Evolutionary conservation across 2,329 filamentous ascomycete species (phyloP), one percentile per base, ranked within the genome.

Genomic region (Scedosporium aurantiacum): DNA sequence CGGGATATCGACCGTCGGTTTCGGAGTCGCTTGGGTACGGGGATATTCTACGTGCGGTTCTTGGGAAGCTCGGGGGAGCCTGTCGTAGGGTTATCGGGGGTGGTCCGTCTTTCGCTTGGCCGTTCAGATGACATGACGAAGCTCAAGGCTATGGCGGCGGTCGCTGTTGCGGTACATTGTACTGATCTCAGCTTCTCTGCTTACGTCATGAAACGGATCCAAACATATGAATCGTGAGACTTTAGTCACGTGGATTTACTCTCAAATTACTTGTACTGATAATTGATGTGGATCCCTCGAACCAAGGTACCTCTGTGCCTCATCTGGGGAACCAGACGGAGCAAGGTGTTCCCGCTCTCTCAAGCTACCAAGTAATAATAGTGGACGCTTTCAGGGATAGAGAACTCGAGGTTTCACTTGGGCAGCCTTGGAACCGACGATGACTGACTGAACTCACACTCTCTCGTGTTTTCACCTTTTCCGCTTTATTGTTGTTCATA

Each of bases 101-200:
- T 55, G 54, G 27, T 57, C 16, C 10, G 16, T 32, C 10, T 18
- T 23, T n/a, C 23, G 54, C 23, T 18, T 8, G 18, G 32, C 10
- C 14, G 27, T n/a, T n/a, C n/a, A n/a, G 27, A 57, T 57, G 54
- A 32, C 54, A 57, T 57, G 54, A 57, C 54, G 54, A 57, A 57
- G 54, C 54, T 57, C 54, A n/a, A 37, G 54, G 27, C 25, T n/a
- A 6, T 10, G 8, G 52, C 54, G 32, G 32, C 32, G 32, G 32
- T 37, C 32, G 32, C 32, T 37, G 14, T 10, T 37, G 10, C 32
- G 10, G n/a, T n/a, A n/a, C n/a, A n/a, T n/a, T n/a, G 3, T 3
- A 2, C 10, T 37, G 10, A 37, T 37, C 32, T 6, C 2, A 37
- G 32, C 32, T 37, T 37, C 32, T 8, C 10, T 37, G 32, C 32